Percentiles rank a stretch among this genome's conserved stretches.
Evolutionary conservation across 495 filamentous ascomycete genomes (phyloP).

Genomic region (Penicillium parvum): DNA sequence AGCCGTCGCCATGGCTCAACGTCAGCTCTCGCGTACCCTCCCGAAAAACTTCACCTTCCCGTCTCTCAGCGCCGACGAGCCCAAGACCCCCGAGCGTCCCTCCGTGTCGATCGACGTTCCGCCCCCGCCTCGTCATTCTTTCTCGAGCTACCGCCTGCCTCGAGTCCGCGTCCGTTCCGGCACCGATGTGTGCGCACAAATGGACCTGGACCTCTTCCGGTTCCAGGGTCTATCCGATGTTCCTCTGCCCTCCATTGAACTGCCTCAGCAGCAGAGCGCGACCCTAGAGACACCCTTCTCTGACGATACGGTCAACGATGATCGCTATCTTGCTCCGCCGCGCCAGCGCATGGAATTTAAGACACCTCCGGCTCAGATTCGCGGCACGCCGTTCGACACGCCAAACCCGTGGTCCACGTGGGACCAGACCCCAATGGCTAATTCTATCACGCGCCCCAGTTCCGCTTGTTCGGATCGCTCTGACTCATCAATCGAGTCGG

Average conservation of each 20-base stretch:
- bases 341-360: slow-evolving; percentile 53
- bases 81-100: slow-evolving; percentile 55
- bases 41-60: slow-evolving; percentile 63
- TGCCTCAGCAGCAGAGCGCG: slow-evolving; percentile 30
- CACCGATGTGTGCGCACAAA: slow-evolving; percentile 39
- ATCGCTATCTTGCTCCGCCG: slow-evolving; percentile 47
- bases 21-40: slow-evolving; percentile 58
- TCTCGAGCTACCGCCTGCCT: slow-evolving; percentile 45
- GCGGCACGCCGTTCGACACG: slow-evolving; percentile 27
- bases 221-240: slow-evolving; percentile 36
- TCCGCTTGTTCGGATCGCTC: slow-evolving; percentile 61
- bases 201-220: slow-evolving; percentile 29
- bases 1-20: slow-evolving; percentile 36
- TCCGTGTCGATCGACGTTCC: slow-evolving; percentile 38
- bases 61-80: slow-evolving; percentile 47
- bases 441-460: slow-evolving; percentile 48
- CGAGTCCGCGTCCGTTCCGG: slow-evolving; percentile 43
- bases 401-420: slow-evolving; percentile 27
- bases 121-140: slow-evolving; percentile 48
- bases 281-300: slow-evolving; percentile 16
- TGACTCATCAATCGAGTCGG: slow-evolving; percentile 66
- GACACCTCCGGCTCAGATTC: slow-evolving; percentile 58
- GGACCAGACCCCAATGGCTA: slow-evolving; percentile 30
- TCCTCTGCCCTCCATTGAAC: slow-evolving; percentile 59
- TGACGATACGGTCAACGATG: slow-evolving; percentile 28